A percentile compares a stretch with the other conserved stretches of the same genome.
Conservation (phyloP, 2,329 filamentous ascomycete genomes). For the Cryphonectria naterciae region DNA sequence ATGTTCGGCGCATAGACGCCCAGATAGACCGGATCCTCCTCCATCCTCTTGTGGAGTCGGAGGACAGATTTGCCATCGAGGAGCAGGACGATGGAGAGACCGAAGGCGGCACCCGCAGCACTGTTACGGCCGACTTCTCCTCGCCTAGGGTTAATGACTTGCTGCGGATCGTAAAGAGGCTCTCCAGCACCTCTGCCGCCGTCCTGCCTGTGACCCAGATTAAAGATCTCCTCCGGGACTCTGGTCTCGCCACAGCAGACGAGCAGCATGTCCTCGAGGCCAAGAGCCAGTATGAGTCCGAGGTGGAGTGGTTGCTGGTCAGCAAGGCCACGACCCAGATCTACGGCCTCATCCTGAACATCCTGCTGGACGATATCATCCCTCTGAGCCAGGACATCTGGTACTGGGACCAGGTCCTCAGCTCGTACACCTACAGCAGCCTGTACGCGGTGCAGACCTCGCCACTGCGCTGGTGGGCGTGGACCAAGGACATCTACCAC, state of each 20-base stretch:
- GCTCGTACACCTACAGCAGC: conserved; percentile 76
- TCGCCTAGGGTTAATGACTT: conserved; percentile 64
- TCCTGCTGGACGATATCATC: conserved; percentile 80
- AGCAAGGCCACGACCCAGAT: conserved; percentile 92
- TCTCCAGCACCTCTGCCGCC: conserved; percentile 71
- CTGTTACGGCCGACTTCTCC: conserved; percentile 46
- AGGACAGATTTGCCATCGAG: conserved; percentile 38
- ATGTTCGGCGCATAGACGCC: conserved; percentile 66
- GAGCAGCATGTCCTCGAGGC: conserved; percentile 39
- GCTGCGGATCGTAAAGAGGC: conserved; percentile 68
- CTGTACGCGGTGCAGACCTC: conserved; percentile 87
- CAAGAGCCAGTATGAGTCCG: conserved; percentile 65
- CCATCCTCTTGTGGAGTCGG: conserved; percentile 48
- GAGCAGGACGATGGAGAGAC: conserved; percentile 32
- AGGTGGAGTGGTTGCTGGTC: conserved; percentile 88
- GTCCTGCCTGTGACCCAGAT: conserved; percentile 66
- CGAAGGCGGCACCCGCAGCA: conserved; percentile 34
- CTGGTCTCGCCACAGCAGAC: conserved; percentile 55
- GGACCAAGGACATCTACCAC: conserved; percentile 70
- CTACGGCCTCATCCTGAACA: conserved; percentile 79
- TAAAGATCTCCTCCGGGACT: conserved; percentile 64
- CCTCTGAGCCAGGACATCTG: conserved; percentile 84
- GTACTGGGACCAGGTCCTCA: conserved; percentile 92
- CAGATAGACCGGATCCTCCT: conserved; percentile 67
- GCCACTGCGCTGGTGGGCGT: conserved; percentile 74